Base-by-base conservation (phyloP, 768 basidiomycete species). In the Boletus rex-veris region DNA sequence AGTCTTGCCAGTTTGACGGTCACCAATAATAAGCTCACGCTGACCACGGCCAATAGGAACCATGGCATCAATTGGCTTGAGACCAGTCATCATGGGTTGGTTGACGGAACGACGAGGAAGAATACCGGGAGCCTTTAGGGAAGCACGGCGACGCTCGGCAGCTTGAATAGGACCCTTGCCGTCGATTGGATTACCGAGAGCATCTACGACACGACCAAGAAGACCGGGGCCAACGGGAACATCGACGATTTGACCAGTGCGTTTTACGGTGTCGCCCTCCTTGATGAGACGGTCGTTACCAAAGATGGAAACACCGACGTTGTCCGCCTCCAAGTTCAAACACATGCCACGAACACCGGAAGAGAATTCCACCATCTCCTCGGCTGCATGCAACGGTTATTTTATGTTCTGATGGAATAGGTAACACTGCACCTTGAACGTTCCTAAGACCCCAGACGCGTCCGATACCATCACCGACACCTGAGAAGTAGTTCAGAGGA, bases 311-410 rank as follows among this genome's bases (percentile, higher is more conserved):
- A 99, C 93, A 92, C 97, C 97, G 81, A 98, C 96, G 69, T 98
- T 98, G 87, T 98, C 97, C 77, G 96, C 93, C 79, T 99, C 97
- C 86, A 99, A 89, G 90, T 99, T 99, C 76, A 99, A 77, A 77
- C 95, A 98, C 97, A 99, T 99, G 82, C 97, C 97, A 73, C 97
- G 95, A 68, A 99, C 86, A 77, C 97, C 97, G 48, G 97, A 98
- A 46, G 96, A 92, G 84, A 99, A 99, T 84, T 99, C 97, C 84
- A 99, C 97, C 97, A 99, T 99, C 86, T 99, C 97, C 79, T 99
- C 97, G 77, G 88, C 88, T 94, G 75, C 45, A 64, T 51, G 60
- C 44, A 24, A 28, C 7, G 9, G 8, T 69, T 42, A 59, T 5
- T 49, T 43, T 7, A 15, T 1, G 31, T 41, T 18, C n/a, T 36